Conservation (phyloP, 2,329 filamentous ascomycete species). For the Sporothrix humicola region DNA sequence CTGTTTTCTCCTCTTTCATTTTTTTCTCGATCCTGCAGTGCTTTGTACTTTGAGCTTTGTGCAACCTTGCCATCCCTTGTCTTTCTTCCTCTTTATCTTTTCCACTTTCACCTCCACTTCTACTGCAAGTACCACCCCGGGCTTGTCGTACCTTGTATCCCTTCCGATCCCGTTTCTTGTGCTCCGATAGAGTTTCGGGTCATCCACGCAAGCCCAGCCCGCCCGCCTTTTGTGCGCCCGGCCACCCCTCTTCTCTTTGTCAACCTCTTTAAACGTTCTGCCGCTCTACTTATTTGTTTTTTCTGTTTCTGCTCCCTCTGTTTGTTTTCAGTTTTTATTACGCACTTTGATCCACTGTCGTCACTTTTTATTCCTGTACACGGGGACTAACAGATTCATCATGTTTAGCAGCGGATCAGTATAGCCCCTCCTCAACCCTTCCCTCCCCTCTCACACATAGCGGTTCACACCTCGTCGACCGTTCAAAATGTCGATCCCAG, state of each 20-base stretch:
- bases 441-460: not conserved
- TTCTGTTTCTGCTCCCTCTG: conserved; percentile 39
- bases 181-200: conserved; percentile 31
- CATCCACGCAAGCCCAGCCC: conserved; percentile 14
- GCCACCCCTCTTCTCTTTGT: not conserved
- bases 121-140: conserved; percentile 11
- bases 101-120: not conserved
- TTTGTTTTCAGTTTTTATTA: conserved; percentile 38
- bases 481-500: conserved; percentile 62
- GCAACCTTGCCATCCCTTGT: not conserved
- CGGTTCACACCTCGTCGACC: conserved; percentile 9
- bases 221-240: conserved; percentile 14
- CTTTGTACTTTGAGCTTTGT: conserved; percentile 11
- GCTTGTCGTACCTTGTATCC: conserved; percentile 31
- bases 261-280: not conserved
- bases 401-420: conserved; percentile 9
- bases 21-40: conserved; percentile 4
- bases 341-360: not conserved
- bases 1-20: not conserved
- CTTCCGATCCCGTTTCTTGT: conserved; percentile 33
- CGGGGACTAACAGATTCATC: conserved; percentile 5
- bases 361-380: not conserved
- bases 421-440: not conserved
- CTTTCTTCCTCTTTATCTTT: not conserved
- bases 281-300: conserved; percentile 30